Base-by-base conservation (phyloP, 768 basidiomycete species). In the Cubamyces sp. region DNA sequence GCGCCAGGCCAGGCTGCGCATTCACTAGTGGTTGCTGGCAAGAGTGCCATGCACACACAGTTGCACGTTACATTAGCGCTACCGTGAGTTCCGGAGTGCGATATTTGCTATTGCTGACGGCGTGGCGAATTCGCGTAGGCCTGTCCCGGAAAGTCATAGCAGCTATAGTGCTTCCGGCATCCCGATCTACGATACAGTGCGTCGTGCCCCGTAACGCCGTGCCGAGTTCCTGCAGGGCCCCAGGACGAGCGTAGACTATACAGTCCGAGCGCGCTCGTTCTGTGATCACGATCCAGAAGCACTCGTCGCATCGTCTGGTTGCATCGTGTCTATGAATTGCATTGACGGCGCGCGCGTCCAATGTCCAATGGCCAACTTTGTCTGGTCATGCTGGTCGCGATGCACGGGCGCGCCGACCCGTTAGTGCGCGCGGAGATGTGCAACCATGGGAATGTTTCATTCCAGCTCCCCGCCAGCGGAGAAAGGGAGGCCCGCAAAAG, bases 71-170 rank as follows among this genome's bases (percentile, higher is more conserved):
- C 25, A 42, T 55, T 64, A 46, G 62, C 62, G 62, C 62, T 39
- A 49, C 62, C 62, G 62, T 50, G 57, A 50, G 52, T 64, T 52
- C 62, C 57, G 62, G 62, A 59, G 57, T 26, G 12, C 11, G 14
- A 12, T 34, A 26, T 18, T 23, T 46, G 18, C 47, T 28, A 23
- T 42, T 26, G 37, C n/a, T 4, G 34, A 23, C 21, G 23, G 46
- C 25, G 25, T 28, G 37, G 37, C 34, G 57, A 25, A 37, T 49
- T 37, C 14, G 46, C 30, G 11, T 19, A 12, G 21, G 11, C 53
- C 37, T 42, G 40, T 14, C 40, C 12, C 8, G 53, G 40, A n/a
- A 42, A 39, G 19, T 26, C 42, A 43, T 26, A 15, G 48, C 48
- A 26, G 21, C 48, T 26, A 49, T 49, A 50, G 23, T 57, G 15